phyloP scores from a whole-genome alignment of 225 moss, liverwort and hornwort genomes.

The Sphagnum tenellum region DNA sequence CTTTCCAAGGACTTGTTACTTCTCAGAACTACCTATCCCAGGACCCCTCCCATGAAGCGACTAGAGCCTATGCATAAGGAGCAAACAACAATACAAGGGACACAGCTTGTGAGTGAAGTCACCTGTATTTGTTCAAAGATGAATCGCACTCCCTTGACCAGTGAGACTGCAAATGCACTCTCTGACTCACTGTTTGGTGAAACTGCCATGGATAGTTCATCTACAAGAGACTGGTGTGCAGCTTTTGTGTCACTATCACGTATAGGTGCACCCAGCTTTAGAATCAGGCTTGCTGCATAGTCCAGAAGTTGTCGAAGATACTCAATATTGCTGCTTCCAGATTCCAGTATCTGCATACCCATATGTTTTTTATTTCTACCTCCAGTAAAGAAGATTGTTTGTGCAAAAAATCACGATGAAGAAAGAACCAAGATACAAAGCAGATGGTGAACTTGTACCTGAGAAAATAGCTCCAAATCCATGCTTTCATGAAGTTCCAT shows the following conservation, averaged over 20 bases:
- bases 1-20: too few species aligned
- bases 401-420: neutral
- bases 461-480: slow-evolving; percentile 84
- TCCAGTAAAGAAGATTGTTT: neutral
- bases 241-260: slow-evolving; percentile 84
- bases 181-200: slow-evolving; percentile 42
- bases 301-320: slow-evolving; percentile 77
- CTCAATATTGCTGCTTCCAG: slow-evolving; percentile 87
- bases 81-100: too few species aligned
- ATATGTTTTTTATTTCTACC: neutral
- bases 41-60: neutral
- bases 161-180: slow-evolving; percentile 62
- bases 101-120: neutral
- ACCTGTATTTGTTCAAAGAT: slow-evolving; percentile 93
- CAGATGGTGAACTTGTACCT: slow-evolving; percentile 18
- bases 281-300: slow-evolving; percentile 78
- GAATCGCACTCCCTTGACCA: slow-evolving; percentile 90
- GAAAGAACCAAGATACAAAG: neutral
- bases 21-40: too few species aligned
- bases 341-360: slow-evolving; percentile 68
- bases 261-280: slow-evolving; percentile 91
- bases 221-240: slow-evolving; percentile 73
- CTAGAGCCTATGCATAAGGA: neutral
- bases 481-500: slow-evolving; percentile 80
- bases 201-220: slow-evolving; percentile 47